Evolutionary conservation across 345 rosid genomes (phyloP), one percentile per base, ranked within the genome.

Genomic region (Ceriops tagal): DNA sequence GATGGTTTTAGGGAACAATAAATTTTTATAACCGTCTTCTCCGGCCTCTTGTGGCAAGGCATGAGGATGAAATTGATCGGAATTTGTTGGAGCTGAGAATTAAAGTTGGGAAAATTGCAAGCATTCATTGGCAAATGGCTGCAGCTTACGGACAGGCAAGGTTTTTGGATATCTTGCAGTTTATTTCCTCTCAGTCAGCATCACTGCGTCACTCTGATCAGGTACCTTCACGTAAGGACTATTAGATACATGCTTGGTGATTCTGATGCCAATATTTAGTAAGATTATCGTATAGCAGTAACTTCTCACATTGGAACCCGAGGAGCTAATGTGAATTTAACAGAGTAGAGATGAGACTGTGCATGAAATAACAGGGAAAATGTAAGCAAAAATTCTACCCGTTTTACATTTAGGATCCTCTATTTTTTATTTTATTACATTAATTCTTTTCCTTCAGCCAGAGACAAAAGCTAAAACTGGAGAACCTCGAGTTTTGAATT

Each of bases 31-130:
- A 84, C 53, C 74, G 81, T 39, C 75, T 83, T 76, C 81, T 87
- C 61, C 73, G 80, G 72, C 89, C 89, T 6, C 76, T 75, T 64
- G 66, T 83, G 51, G 78, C 80, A 32, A 85, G 78, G 53, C 90
- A 91, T 72, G 97, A 91, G 85, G 81, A 62, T 53, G 86, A 82
- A 43, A 87, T 91, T 18, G 92, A 88, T 72, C 81, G 71, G 60
- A 84, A 75, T 73, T 74, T 91, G 75, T 61, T 83, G 69, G 92
- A 87, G 64, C 76, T 88, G 74, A 87, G 74, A 67, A 72, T 75
- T 20, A 84, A 74, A 74, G 89, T 84, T 24, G 86, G 82, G 55
- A 85, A 84, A 58, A 79, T 84, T 43, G 78, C 78, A 1, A 76
- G 75, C 67, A 30, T 77, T 47, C 62, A 78, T 69, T 85, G 97